Conservation (phyloP, 192 early-diverging fungal species). For the Phlyctochytrium planicorne region DNA sequence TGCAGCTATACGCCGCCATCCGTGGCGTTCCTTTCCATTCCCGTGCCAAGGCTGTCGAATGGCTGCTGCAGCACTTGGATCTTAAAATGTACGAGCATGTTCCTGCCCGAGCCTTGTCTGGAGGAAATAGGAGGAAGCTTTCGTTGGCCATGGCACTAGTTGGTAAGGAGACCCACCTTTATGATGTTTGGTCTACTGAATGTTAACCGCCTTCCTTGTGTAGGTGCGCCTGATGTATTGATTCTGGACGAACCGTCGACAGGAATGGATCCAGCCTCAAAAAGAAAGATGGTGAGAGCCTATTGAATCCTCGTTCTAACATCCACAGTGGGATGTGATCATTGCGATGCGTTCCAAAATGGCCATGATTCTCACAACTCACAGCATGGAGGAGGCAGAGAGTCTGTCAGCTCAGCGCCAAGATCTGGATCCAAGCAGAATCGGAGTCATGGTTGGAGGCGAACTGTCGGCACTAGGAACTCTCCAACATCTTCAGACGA, state of each 20-base stretch:
- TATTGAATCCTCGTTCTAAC: neutral
- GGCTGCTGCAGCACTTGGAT: conserved; percentile 35
- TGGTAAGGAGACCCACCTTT: too few relatives aligned
- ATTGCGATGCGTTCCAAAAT: neutral
- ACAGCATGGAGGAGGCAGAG: conserved; percentile 80
- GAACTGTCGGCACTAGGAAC: conserved; percentile 61
- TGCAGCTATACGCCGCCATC: conserved; percentile 36
- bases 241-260: conserved; percentile 24
- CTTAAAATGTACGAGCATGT: conserved; percentile 37
- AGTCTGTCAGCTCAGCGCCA: conserved; percentile 49
- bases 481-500: conserved; percentile 57
- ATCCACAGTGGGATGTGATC: conserved; percentile 31
- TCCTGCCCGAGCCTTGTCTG: conserved; percentile 25
- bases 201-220: too few relatives aligned
- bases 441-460: conserved; percentile 76
- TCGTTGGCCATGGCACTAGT: conserved; percentile 19
- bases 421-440: conserved; percentile 22
- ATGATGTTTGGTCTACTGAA: too few relatives aligned
- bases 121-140: conserved; percentile 25
- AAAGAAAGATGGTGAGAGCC: conserved; percentile 30
- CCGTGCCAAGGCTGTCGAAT: conserved; percentile 5
- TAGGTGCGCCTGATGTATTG: conserved; percentile 23
- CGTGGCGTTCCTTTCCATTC: conserved; percentile 26
- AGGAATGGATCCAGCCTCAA: conserved; percentile 39
- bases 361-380: conserved; percentile 50